Evolutionary conservation across 1,284 basidiomycete species (phyloP).

Genomic region (Vanrija pseudolonga): DNA sequence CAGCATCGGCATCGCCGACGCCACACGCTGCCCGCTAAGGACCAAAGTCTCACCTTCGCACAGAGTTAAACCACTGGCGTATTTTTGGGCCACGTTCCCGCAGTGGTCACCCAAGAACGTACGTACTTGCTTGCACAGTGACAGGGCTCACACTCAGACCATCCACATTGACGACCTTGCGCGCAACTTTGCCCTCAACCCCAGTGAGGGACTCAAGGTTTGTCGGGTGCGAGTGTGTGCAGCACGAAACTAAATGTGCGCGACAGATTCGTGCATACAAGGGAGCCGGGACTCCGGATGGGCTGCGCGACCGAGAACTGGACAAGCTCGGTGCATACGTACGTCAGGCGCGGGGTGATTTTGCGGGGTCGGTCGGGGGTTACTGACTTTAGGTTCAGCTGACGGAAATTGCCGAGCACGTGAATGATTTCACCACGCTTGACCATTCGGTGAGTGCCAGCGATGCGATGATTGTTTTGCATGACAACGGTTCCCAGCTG

Average conservation of each 20-base stretch:
- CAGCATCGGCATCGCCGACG: not conserved
- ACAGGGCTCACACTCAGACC: conserved; percentile 49
- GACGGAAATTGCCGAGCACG: conserved; percentile 24
- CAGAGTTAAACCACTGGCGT: conserved; percentile 72
- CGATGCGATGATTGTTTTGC: not conserved
- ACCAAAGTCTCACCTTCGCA: conserved; percentile 1
- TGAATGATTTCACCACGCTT: conserved; percentile 35
- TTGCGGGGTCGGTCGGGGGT: not conserved
- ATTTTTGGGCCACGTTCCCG: conserved; percentile 81
- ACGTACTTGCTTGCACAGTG: not conserved
- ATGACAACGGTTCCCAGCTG: not conserved
- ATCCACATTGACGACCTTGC: conserved; percentile 86
- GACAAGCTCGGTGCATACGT: conserved; percentile 61
- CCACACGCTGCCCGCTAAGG: too few species aligned
- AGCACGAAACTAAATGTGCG: not conserved
- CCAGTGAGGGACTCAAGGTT: conserved; percentile 69
- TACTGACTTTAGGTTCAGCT: conserved; percentile 17
- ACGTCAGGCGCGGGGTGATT: conserved; percentile 6
- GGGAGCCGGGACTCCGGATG: conserved; percentile 62
- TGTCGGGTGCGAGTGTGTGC: not conserved
- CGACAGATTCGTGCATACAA: conserved; percentile 68
- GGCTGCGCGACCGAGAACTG: conserved; percentile 63
- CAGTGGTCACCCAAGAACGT: conserved; percentile 58
- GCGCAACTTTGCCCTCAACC: conserved; percentile 82
- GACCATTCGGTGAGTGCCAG: conserved; percentile 35